Percentiles rank a stretch among this genome's conserved stretches.
These are phyloP conservation scores for Fragaria nilgerrensis DNA, from an alignment of 306 rosid genomes.

Conservation along the genomic window DNA sequence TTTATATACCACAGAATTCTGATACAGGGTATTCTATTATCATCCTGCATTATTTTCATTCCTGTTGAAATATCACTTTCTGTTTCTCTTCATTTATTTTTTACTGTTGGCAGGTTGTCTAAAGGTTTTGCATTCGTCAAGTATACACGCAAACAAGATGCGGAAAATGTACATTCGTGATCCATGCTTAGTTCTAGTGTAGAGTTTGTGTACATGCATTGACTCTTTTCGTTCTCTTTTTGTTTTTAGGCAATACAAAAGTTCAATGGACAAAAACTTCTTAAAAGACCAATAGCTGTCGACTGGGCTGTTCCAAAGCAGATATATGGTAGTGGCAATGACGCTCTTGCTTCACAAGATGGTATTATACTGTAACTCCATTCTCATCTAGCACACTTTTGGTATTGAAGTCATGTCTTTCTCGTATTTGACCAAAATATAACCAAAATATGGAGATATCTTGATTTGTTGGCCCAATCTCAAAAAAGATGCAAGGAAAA, in stretches of 20 bases:
- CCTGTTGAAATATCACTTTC: conserved; percentile 7
- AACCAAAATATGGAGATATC: neutral
- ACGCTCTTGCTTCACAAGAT: conserved; percentile 44
- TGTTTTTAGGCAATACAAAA: conserved; percentile 63
- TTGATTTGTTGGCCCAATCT: neutral
- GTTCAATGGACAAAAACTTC: conserved; percentile 70
- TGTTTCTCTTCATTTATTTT: conserved; percentile 6
- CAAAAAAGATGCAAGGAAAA: neutral
- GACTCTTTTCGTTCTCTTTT: conserved; percentile 18
- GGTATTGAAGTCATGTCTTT: neutral
- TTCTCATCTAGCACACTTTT: neutral
- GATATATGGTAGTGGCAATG: conserved; percentile 51
- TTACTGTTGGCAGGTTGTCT: conserved; percentile 60
- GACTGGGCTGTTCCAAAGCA: conserved; percentile 95
- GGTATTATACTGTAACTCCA: conserved; percentile 35
- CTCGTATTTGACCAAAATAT: neutral
- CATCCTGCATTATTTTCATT: neutral
- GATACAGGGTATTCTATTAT: conserved; percentile 64
- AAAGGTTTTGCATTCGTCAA: conserved; percentile 96
- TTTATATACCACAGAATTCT: conserved; percentile 60
- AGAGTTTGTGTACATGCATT: conserved; percentile 15
- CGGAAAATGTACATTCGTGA: conserved; percentile 61
- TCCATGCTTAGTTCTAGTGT: conserved; percentile 16
- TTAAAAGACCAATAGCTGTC: conserved; percentile 81
- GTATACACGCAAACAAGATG: conserved; percentile 83